Conservation (phyloP, 805 yeast genomes). For the Metschnikowia lochheadii region DNA sequence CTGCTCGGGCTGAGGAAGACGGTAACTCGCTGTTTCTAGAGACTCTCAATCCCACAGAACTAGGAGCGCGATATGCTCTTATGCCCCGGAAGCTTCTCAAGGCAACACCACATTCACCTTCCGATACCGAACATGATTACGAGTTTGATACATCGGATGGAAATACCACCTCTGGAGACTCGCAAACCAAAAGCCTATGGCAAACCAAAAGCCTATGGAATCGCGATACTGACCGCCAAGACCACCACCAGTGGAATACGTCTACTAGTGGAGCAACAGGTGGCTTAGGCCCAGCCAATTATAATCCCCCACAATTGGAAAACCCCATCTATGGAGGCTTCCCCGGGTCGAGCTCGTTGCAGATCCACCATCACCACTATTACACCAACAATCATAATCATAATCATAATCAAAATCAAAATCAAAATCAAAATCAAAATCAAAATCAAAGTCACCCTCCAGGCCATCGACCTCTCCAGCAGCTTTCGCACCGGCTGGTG, state of each 20-base stretch:
- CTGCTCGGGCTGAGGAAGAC: background rate
- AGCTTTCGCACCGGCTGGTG: background rate
- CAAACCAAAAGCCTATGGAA: background rate
- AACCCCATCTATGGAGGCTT: background rate
- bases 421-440: constrained; percentile 19
- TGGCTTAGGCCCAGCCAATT: background rate
- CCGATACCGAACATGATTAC: constrained; percentile 16
- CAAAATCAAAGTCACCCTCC: constrained; percentile 31
- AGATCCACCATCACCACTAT: constrained; percentile 48
- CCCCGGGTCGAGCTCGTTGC: constrained; percentile 10
- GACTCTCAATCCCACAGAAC: constrained; percentile 35
- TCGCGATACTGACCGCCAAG: background rate
- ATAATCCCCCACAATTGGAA: background rate
- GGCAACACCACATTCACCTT: constrained; percentile 4
- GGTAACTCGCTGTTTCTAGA: constrained; percentile 13
- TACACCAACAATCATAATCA: constrained; percentile 16
- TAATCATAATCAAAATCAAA: constrained; percentile 30
- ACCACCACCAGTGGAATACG: background rate
- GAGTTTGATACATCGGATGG: constrained; percentile 23
- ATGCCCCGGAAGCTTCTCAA: constrained; percentile 28
- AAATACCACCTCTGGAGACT: background rate
- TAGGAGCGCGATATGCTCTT: constrained; percentile 40
- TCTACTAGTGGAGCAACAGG: background rate
- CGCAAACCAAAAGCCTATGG: background rate
- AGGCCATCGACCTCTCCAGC: background rate